Conservation (phyloP, 164 flowering plant genomes). For the Sedum album region DNA sequence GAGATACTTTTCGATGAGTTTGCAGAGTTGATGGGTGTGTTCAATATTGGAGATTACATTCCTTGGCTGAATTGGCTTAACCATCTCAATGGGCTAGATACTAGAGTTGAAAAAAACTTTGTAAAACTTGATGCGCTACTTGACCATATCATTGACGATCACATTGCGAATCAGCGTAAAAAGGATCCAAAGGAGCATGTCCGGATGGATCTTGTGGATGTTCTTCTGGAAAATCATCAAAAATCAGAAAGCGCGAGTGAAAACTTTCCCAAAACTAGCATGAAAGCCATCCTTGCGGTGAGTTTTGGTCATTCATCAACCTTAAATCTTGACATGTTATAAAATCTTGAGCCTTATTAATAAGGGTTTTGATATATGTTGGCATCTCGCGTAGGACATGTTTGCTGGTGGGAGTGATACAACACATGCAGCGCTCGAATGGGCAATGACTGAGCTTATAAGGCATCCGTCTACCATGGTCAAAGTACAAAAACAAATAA, state of each 20-base stretch:
- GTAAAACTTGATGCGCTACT: slow-evolving; percentile 18
- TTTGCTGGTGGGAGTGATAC: slow-evolving; percentile 24
- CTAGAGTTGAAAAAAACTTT: slow-evolving; percentile 10
- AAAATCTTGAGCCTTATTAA: too few species aligned
- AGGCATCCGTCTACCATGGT: slow-evolving; percentile 14
- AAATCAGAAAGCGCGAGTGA: neutral
- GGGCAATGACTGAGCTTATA: slow-evolving; percentile 18
- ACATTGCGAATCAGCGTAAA: neutral
- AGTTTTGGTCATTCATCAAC: too few species aligned
- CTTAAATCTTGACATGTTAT: too few species aligned
- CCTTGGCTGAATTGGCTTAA: slow-evolving; percentile 19
- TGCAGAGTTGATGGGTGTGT: slow-evolving; percentile 8
- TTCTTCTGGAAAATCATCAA: slow-evolving; percentile 16
- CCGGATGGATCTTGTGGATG: slow-evolving; percentile 24
- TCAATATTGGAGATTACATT: slow-evolving; percentile 18
- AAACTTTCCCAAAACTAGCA: slow-evolving; percentile 14
- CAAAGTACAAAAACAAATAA: slow-evolving; percentile 15
- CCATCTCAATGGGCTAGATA: slow-evolving; percentile 12
- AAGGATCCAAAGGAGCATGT: slow-evolving; percentile 10
- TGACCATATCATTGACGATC: neutral
- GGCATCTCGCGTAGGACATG: slow-evolving; percentile 23
- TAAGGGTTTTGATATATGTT: too few species aligned
- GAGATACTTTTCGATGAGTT: slow-evolving; percentile 13
- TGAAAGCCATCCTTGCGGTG: slow-evolving; percentile 31
- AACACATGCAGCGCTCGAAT: slow-evolving; percentile 15